These are phyloP conservation scores for Gynostemma pentaphyllum DNA, from an alignment of 306 rosid species.

Conservation along the genomic window DNA sequence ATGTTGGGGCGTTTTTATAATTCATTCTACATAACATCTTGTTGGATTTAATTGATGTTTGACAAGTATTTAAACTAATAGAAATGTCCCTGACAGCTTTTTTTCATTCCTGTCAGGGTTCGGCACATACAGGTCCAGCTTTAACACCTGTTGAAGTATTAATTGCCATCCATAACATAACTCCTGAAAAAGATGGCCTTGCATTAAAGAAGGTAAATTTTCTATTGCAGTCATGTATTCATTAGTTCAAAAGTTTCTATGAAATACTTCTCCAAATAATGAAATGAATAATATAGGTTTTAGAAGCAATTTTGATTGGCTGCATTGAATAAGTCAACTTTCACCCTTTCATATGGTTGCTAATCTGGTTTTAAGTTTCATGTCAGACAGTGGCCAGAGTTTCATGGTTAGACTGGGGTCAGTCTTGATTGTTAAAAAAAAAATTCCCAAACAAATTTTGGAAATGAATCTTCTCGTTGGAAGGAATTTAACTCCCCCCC, in stretches of 20 bases:
- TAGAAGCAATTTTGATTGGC: background rate
- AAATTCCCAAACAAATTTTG: no score
- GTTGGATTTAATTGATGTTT: background rate
- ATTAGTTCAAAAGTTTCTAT: background rate
- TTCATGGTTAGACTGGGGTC: no score
- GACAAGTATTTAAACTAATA: background rate
- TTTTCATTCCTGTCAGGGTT: conserved; percentile 50
- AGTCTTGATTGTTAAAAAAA: no score
- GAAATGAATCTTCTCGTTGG: no score
- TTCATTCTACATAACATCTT: background rate
- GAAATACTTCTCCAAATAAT: background rate
- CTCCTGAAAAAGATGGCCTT: conserved; percentile 80
- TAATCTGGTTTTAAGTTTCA: no score
- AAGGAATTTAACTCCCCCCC: no score
- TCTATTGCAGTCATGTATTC: conserved; percentile 6
- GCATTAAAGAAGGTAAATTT: conserved; percentile 76
- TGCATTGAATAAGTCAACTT: background rate
- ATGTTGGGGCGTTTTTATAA: background rate
- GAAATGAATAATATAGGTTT: background rate
- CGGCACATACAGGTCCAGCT: conserved; percentile 98
- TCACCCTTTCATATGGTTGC: no score
- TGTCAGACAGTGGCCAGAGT: no score
- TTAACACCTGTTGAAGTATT: conserved; percentile 88
- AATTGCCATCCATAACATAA: conserved; percentile 89
- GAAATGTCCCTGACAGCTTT: background rate